Evolutionary conservation across 2,329 filamentous ascomycete genomes (phyloP).

Genomic region (Escovopsis weberi): DNA sequence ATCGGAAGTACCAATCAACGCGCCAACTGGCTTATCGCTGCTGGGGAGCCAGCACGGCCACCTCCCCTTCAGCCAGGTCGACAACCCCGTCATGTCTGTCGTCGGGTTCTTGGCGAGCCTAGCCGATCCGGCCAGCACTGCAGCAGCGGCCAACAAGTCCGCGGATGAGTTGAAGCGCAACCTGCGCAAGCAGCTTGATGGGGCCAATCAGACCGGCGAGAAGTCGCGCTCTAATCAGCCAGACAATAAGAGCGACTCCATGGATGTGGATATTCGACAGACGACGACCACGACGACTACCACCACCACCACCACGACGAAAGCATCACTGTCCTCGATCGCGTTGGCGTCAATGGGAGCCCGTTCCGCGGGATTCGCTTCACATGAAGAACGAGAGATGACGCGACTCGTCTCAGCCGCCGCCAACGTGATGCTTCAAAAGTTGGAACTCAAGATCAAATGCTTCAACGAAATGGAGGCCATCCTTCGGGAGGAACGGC

Average conservation of each 20-base stretch:
- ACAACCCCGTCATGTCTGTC: conserved; percentile 94
- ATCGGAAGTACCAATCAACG: conserved; percentile 42
- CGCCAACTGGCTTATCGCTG: conserved; percentile 45
- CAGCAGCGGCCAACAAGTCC: conserved; percentile 77
- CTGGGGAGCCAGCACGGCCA: conserved; percentile 63
- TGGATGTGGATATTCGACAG: conserved; percentile 47
- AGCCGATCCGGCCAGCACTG: conserved; percentile 78
- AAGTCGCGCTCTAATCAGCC: conserved; percentile 39
- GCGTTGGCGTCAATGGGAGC: conserved; percentile 78
- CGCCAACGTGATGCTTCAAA: conserved; percentile 87
- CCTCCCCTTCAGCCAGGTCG: conserved; percentile 78
- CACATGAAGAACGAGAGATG: conserved; percentile 94
- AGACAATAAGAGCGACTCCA: conserved; percentile 35
- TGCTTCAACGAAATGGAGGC: conserved; percentile 96
- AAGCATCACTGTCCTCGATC: conserved; percentile 51
- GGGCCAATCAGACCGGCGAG: conserved; percentile 18
- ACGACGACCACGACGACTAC: conserved; percentile 38
- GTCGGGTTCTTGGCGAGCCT: conserved; percentile 87
- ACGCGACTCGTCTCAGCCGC: conserved; percentile 83
- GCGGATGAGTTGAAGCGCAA: conserved; percentile 74
- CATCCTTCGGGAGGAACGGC: conserved; percentile 77
- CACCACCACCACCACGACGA: conserved; percentile 33
- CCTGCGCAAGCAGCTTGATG: conserved; percentile 64
- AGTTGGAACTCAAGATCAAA: conserved; percentile 86
- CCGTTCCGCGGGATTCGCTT: conserved; percentile 74